Evolutionary conservation across 2,329 filamentous ascomycete genomes (phyloP), one percentile per base, ranked within the genome.

Genomic region (Aplosporella prunicola): DNA sequence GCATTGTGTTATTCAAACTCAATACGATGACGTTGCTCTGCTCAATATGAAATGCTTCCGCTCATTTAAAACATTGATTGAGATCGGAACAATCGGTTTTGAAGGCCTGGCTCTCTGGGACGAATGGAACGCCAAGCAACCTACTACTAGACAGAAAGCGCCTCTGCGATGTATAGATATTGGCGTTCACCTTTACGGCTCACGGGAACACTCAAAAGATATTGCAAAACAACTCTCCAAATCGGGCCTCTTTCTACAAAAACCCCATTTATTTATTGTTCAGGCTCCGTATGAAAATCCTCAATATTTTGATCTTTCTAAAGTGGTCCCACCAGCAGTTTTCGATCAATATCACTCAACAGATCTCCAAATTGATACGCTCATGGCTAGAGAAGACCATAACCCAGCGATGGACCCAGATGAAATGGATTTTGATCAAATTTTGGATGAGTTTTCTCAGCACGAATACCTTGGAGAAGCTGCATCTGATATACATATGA

Each of bases 401-500:
- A 9, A 9, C 14, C 3, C 22, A 6, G 15, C 16, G 8, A 11
- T 20, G 10, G 14, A 6, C 9, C 10, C 14, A 9, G 17, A 31
- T 4, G 5, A 16, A 6, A 7, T 31, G 9, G 8, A 31, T 45
- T 29, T 39, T n/a, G 35, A 42, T 14, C 8, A 14, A 3, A 41
- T 44, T 20, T 27, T 44, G 5, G 42, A 44, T 27, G 32, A 35
- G 5, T 27, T 38, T 10, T 13, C 34, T 2, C 27, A 42, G 32
- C 28, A 42, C 10, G 28, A 32, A 5, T 31, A 33, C 18, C 9
- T 44, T 13, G 18, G 14, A 8, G n/a, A 20, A n/a, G 38, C 38
- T 8, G 26, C 33, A 6, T 35, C 35, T 1, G 47, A 54, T 23
- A 30, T 34, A n/a, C 43, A 47, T 8, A 28, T 55, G 7, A 47